Percentiles rank a stretch among this genome's conserved stretches.
phyloP scores from a whole-genome alignment of 202 grass and related monocot species.

The Setaria viridis region DNA sequence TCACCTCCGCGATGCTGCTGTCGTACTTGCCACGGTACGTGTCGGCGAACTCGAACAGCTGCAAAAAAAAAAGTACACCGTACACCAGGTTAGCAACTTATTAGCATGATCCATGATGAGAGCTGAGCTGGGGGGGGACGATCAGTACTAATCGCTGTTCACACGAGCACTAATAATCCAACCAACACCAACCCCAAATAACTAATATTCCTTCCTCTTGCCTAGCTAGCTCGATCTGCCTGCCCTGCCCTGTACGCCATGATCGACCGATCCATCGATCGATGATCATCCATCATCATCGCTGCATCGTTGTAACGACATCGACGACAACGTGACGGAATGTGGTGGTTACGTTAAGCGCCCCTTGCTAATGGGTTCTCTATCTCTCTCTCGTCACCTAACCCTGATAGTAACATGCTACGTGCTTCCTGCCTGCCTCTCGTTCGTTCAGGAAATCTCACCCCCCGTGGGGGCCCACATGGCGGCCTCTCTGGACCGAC shows the following conservation, averaged over 20 bases:
- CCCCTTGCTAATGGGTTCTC: background rate
- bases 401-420: slow-evolving; percentile 19
- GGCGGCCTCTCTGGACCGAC: slow-evolving; percentile 41
- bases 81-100: background rate
- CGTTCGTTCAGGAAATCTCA: background rate
- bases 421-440: background rate
- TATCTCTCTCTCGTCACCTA: background rate
- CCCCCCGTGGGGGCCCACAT: background rate
- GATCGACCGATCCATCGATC: background rate
- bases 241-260: background rate
- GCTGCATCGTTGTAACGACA: slow-evolving; percentile 11
- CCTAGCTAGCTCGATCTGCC: background rate
- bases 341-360: slow-evolving; percentile 51
- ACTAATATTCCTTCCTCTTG: slow-evolving; percentile 17
- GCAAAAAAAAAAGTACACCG: background rate
- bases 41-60: slow-evolving; percentile 88
- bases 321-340: slow-evolving; percentile 29
- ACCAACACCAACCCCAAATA: background rate
- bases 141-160: background rate
- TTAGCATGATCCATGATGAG: background rate
- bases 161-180: background rate
- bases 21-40: slow-evolving; percentile 83
- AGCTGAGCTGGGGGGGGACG: background rate
- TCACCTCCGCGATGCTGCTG: slow-evolving; percentile 85
- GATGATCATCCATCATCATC: background rate